A percentile compares a stretch with the other conserved stretches of the same genome.
Conservation (phyloP, 2,329 filamentous ascomycete genomes). For the Penicillium sp. region DNA sequence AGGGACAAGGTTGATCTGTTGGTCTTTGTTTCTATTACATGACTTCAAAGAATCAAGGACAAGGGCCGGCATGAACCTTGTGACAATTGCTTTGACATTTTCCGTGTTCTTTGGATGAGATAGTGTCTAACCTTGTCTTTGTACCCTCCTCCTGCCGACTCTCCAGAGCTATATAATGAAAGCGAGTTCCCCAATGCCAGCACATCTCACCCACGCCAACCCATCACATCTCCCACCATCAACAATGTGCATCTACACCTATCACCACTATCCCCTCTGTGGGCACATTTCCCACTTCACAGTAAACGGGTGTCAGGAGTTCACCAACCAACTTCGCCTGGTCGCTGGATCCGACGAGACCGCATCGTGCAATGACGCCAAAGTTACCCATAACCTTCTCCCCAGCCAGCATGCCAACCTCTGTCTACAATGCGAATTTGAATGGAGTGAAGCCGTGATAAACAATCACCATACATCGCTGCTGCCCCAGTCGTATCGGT, state of each 20-base stretch:
- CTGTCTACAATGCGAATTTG: slow-evolving; percentile 9
- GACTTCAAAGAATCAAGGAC: too few species aligned
- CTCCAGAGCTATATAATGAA: too few species aligned
- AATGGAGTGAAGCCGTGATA: slow-evolving; percentile 4
- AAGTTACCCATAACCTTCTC: slow-evolving; percentile 14
- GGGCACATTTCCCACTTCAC: slow-evolving; percentile 30
- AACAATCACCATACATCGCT: neutral
- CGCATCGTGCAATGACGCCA: slow-evolving; percentile 5
- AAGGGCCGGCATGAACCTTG: too few species aligned
- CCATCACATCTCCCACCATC: neutral
- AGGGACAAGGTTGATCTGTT: too few species aligned
- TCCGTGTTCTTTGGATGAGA: too few species aligned
- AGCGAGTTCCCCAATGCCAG: neutral
- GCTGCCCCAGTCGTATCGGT: neutral
- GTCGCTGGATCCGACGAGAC: neutral
- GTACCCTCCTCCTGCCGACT: too few species aligned
- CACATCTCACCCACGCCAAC: neutral
- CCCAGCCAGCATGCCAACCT: neutral
- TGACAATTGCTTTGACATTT: too few species aligned
- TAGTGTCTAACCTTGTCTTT: too few species aligned
- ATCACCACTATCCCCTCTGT: slow-evolving; percentile 28
- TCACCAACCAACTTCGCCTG: slow-evolving; percentile 22
- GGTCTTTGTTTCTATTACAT: too few species aligned
- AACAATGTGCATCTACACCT: slow-evolving; percentile 29
- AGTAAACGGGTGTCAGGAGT: slow-evolving; percentile 23